Evolutionary conservation across 805 yeast genomes (phyloP).

Genomic region (Pichia eremophila): DNA sequence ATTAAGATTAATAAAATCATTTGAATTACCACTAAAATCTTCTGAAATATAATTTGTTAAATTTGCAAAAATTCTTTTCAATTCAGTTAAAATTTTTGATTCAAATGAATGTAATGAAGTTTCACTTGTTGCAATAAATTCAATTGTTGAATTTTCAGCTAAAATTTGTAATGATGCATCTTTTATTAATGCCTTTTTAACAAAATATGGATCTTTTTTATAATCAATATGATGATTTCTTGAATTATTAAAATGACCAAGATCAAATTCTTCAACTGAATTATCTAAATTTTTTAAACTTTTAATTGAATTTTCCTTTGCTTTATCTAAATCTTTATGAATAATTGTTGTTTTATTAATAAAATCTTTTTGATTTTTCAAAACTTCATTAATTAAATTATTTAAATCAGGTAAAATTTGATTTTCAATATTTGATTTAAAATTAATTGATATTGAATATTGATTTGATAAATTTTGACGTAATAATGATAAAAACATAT

Average conservation of each 20-base stretch:
- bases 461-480: conserved; percentile 23
- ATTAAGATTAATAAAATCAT: conserved; percentile 24
- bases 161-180: conserved; percentile 33
- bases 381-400: conserved; percentile 30
- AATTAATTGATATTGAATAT: conserved; percentile 27
- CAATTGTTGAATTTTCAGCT: conserved; percentile 38
- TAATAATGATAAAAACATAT: conserved; percentile 21
- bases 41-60: conserved; percentile 23
- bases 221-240: conserved; percentile 23
- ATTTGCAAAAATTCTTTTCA: conserved; percentile 30
- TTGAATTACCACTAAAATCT: conserved; percentile 23
- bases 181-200: conserved; percentile 29
- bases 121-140: conserved; percentile 35
- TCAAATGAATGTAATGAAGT: conserved; percentile 32
- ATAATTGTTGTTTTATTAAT: conserved; percentile 27
- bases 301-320: conserved; percentile 27
- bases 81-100: conserved; percentile 31
- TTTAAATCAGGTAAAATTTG: conserved; percentile 36
- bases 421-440: conserved; percentile 29
- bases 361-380: conserved; percentile 35
- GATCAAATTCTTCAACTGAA: conserved; percentile 14
- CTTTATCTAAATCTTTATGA: conserved; percentile 30
- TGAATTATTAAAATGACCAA: conserved; percentile 6
- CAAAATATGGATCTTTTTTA: conserved; percentile 37
- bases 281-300: conserved; percentile 16